A percentile compares a stretch with the other conserved stretches of the same genome.
phyloP scores from a whole-genome alignment of 768 basidiomycete genomes.

The Termitomyces sp. region DNA sequence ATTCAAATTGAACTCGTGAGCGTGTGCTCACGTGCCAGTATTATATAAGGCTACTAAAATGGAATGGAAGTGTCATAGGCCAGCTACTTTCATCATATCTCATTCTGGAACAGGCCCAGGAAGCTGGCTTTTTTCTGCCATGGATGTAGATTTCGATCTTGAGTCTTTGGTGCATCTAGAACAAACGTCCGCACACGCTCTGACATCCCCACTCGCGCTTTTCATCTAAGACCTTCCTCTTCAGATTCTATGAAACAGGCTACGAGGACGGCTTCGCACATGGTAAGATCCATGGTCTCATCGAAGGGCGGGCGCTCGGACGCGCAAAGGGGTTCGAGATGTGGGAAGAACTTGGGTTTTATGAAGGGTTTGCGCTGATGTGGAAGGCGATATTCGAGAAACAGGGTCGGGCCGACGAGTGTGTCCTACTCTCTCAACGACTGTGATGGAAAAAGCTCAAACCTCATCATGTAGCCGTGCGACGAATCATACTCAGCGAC shows the following conservation, averaged over 20 bases:
- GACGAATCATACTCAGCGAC: constrained; percentile 58
- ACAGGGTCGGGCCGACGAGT: constrained; percentile 47
- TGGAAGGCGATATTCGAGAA: constrained; percentile 56
- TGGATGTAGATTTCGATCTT: constrained; percentile 47
- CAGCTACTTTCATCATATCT: too few species aligned
- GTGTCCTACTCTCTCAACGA: constrained; percentile 18
- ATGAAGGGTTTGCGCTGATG: constrained; percentile 77
- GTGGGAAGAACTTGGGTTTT: constrained; percentile 96
- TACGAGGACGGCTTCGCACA: constrained; percentile 78
- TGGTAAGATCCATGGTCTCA: constrained; percentile 84
- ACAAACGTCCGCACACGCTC: constrained; percentile 45
- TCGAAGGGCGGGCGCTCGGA: constrained; percentile 88
- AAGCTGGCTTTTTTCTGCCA: too few species aligned
- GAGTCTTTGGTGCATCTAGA: constrained; percentile 60
- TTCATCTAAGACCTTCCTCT: constrained; percentile 5
- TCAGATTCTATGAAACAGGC: constrained; percentile 79
- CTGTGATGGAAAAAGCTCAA: background rate
- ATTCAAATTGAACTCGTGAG: too few species aligned
- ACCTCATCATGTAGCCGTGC: constrained; percentile 41
- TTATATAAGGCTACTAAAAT: too few species aligned
- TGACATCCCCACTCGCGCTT: constrained; percentile 3
- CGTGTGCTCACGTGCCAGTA: too few species aligned
- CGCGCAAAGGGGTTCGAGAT: constrained; percentile 90
- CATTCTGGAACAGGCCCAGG: too few species aligned
- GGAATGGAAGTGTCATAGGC: too few species aligned